A percentile compares a stretch with the other conserved stretches of the same genome.
Evolutionary conservation across 1,284 basidiomycete genomes (phyloP).

Genomic region (Ceratobasidium sp.): DNA sequence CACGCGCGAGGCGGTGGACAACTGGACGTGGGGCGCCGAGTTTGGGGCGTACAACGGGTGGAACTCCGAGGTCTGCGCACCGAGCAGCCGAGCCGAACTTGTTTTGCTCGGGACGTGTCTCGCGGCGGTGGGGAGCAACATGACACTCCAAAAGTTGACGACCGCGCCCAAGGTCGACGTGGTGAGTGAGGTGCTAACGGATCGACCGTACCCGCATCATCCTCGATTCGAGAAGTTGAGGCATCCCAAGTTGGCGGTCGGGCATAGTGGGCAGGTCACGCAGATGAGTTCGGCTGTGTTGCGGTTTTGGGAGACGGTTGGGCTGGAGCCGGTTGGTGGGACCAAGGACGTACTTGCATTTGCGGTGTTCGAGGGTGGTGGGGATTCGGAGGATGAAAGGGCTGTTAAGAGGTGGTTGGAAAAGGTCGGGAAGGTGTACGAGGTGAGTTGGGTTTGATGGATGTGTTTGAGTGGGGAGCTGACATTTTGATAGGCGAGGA

Average conservation of each 20-base stretch:
- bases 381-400: conserved; percentile 58
- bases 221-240: conserved; percentile 58
- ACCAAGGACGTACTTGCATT: conserved; percentile 76
- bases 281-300: conserved; percentile 75
- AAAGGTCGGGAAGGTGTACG: conserved; percentile 67
- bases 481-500: conserved; percentile 64
- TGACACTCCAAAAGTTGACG: conserved; percentile 4
- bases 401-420: conserved; percentile 71
- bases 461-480: neutral
- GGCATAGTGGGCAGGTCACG: conserved; percentile 60
- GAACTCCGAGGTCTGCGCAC: neutral
- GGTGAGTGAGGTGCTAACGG: conserved; percentile 43
- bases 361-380: conserved; percentile 73
- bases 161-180: conserved; percentile 41
- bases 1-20: conserved; percentile 38
- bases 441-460: conserved; percentile 61
- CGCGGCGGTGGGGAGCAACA: neutral
- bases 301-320: conserved; percentile 86
- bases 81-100: conserved; percentile 29
- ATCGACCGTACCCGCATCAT: conserved; percentile 33
- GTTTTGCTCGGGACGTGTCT: conserved; percentile 36
- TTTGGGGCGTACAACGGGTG: neutral
- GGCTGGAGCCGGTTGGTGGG: conserved; percentile 75
- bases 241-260: conserved; percentile 71
- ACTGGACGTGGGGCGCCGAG: conserved; percentile 35